phyloP scores from a whole-genome alignment of 164 flowering plant genomes.

The Echeveria elegans region DNA sequence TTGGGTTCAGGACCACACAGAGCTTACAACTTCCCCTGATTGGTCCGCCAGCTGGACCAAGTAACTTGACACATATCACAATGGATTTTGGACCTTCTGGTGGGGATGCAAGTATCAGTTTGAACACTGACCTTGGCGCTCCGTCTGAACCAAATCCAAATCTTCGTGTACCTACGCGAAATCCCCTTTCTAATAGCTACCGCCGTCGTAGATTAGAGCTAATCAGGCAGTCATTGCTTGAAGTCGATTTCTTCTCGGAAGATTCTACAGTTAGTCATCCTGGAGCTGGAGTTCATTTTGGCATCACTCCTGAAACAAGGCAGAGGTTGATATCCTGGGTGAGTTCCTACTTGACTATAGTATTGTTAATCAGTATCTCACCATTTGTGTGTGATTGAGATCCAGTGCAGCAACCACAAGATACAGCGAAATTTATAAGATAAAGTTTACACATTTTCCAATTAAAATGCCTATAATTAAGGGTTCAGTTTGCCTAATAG shows the following conservation, averaged over 20 bases:
- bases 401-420: too few relatives aligned
- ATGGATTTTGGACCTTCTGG: background rate
- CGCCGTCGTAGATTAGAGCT: slow-evolving; percentile 1
- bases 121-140: background rate
- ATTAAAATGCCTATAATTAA: too few relatives aligned
- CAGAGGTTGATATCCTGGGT: background rate
- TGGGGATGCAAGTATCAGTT: background rate
- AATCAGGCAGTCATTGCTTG: background rate
- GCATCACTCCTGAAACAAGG: background rate
- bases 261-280: background rate
- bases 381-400: background rate
- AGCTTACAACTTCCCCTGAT: background rate
- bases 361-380: too few relatives aligned
- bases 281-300: background rate
- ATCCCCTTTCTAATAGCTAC: background rate
- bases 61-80: background rate
- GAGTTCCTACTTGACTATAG: background rate
- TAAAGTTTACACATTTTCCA: too few relatives aligned
- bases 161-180: too few relatives aligned
- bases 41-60: background rate
- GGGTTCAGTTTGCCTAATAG: too few relatives aligned
- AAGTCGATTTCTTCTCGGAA: background rate
- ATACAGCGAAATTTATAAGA: too few relatives aligned
- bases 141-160: background rate
- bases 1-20: background rate